Base-by-base conservation (phyloP, 495 filamentous ascomycete species). In the Achaetomiella virescens region DNA sequence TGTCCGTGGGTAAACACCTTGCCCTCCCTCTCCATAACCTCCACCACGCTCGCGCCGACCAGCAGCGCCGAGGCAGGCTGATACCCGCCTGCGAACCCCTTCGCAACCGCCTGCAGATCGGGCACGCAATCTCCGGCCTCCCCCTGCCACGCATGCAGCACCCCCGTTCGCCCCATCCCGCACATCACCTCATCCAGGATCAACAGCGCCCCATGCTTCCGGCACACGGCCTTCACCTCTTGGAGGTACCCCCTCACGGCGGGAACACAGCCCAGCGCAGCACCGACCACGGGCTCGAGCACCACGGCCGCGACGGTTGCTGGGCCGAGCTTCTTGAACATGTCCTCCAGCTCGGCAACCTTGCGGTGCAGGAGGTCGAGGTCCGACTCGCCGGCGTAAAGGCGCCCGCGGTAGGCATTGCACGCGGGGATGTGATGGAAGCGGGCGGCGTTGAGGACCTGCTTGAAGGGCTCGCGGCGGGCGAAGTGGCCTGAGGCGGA, bases 141-240 rank as follows among this genome's bases (percentile, higher is more conserved):
- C 2, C 36, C 24, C 38, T 55, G 46, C 79, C 83, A 89, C 1
- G 79, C 82, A 53, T 86, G 83, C 9, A 83, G 57, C 3, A 75
- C 80, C 0, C 85, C 85, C 20, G 74, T 76, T 1, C 84, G 71
- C 1, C 84, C 84, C 77, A 85, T 85, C 0, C 85, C 87, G 64
- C 83, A 82, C 87, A 91, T 90, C 24, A 90, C 78, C 58, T 91
- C 87, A 59, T 91, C 87, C 4, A 88, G 69, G 44, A 90, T 84
- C 25, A 89, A 72, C 2, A 90, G 76, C 0, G 81, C 83, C 27
- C 84, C 86, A 60, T 88, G 74, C 54, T 79, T 79, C 27, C 81
- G 69, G 63, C 86, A 89, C 4, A 91, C 62, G 5, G 68, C 65
- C 63, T 78, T 77, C 71, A 89, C 80, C 35, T 81, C 82, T 36